Base-by-base conservation (phyloP, 805 yeast species). In the Nakazawaea molendinolei region DNA sequence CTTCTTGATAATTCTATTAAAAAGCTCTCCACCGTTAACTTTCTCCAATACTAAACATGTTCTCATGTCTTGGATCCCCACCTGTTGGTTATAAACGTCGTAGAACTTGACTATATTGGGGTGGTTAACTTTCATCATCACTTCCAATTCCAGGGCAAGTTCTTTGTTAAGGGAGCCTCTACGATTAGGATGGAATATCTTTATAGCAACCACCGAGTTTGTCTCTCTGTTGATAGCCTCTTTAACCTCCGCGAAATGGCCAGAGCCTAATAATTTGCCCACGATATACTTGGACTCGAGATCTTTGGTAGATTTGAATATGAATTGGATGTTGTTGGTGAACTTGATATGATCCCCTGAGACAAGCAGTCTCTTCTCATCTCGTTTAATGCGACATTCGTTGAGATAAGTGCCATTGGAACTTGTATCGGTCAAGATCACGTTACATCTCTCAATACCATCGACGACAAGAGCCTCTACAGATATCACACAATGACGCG, bases 161-260 rank as follows among this genome's bases (percentile, higher is more conserved):
- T 44, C 44, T 15, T 43, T 42, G 9, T 47, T 60, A 56, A 43
- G 26, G 37, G 43, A 52, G 27, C 47, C 55, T 18, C 40, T 49
- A 21, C 45, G 49, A 7, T 63, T 62, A 8, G 69, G 71, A 41
- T 58, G 62, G 55, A 83, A 83, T 7, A 83, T 76, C 50, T 83
- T 83, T 4, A 83, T 85, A 0, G 90, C 92, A 32, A 76, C 82
- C 3, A 68, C 56, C 33, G 69, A 68, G 0, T 86, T 86, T 0
- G 78, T 67, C 6, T 56, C 53, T 45, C 76, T 70, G 43, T 73
- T 67, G 6, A 64, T 62, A 3, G 86, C 86, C 45, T 79, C 84
- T 50, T 76, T 79, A 3, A 83, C 92, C n/a, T 76, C 75, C 0
- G 92, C 90, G 49, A 83, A 83, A 55, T 83, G 90, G 1, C 92